phyloP scores from a whole-genome alignment of 345 rosid species.

The Syzygium grande region DNA sequence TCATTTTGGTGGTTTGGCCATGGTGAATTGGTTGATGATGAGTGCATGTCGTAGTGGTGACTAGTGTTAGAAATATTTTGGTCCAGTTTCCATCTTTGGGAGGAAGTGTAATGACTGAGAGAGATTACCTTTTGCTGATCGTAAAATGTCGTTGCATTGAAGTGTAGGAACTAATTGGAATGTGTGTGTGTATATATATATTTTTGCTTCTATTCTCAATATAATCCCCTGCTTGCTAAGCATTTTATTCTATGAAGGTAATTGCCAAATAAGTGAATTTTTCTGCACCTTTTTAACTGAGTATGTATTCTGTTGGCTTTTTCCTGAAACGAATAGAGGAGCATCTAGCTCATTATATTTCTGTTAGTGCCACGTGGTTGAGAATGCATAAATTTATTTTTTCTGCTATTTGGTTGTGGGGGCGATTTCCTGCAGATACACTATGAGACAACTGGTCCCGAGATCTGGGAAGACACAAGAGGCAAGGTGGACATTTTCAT shows the following conservation, averaged over 20 bases:
- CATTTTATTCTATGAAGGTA: not conserved
- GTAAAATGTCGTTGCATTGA: no score
- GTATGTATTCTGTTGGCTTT: not conserved
- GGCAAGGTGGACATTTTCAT: constrained; percentile 76
- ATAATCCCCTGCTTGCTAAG: not conserved
- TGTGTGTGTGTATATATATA: no score
- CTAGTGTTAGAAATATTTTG: not conserved
- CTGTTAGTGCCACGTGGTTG: not conserved
- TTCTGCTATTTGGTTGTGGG: not conserved
- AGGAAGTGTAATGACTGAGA: not conserved
- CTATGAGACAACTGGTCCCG: constrained; percentile 86
- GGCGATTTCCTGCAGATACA: constrained; percentile 46
- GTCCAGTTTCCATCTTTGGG: not conserved
- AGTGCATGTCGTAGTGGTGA: not conserved
- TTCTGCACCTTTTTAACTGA: not conserved
- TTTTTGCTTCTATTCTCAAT: not conserved
- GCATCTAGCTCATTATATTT: not conserved
- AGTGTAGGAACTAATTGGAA: not conserved
- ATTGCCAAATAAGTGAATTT: not conserved
- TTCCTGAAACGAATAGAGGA: not conserved
- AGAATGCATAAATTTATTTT: not conserved
- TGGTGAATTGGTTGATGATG: not conserved
- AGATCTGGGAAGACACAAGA: constrained; percentile 78
- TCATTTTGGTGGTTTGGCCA: not conserved
- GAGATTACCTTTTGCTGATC: not conserved